Evolutionary conservation across 2,329 filamentous ascomycete genomes (phyloP).

Genomic region (Fusarium transvaalense): DNA sequence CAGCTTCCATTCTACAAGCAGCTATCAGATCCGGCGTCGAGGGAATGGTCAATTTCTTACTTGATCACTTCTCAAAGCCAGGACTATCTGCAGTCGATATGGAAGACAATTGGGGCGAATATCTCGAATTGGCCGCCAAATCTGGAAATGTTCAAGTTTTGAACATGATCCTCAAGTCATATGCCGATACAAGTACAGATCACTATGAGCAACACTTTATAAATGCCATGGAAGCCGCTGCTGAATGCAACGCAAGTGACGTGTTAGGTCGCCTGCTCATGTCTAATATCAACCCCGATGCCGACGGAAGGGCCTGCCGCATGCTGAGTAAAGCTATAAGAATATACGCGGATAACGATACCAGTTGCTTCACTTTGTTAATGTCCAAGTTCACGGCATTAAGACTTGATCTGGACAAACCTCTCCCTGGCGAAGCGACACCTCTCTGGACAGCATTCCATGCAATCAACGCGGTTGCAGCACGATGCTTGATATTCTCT

Average conservation of each 20-base stretch:
- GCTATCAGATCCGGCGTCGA: neutral
- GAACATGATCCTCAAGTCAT: neutral
- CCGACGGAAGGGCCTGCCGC: neutral
- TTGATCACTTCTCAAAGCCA: neutral
- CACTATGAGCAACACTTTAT: accelerated
- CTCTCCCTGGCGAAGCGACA: neutral
- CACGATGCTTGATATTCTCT: neutral
- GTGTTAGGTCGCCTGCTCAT: neutral
- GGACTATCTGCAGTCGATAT: neutral
- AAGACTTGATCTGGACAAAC: neutral
- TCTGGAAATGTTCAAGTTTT: accelerated
- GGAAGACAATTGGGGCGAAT: neutral
- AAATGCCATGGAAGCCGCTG: neutral
- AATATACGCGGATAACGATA: accelerated
- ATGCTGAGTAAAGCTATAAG: neutral
- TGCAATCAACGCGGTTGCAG: accelerated
- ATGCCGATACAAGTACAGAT: no score
- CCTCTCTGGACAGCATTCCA: accelerated
- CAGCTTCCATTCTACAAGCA: accelerated
- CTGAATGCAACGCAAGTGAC: accelerated
- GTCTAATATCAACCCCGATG: neutral
- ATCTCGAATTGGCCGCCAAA: neutral
- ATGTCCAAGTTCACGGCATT: neutral
- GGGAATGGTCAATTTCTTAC: neutral
- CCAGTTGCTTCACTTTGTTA: neutral